Evolutionary conservation across 2,329 filamentous ascomycete species (phyloP), one percentile per base, ranked within the genome.

Genomic region (Diaporthe vexans): DNA sequence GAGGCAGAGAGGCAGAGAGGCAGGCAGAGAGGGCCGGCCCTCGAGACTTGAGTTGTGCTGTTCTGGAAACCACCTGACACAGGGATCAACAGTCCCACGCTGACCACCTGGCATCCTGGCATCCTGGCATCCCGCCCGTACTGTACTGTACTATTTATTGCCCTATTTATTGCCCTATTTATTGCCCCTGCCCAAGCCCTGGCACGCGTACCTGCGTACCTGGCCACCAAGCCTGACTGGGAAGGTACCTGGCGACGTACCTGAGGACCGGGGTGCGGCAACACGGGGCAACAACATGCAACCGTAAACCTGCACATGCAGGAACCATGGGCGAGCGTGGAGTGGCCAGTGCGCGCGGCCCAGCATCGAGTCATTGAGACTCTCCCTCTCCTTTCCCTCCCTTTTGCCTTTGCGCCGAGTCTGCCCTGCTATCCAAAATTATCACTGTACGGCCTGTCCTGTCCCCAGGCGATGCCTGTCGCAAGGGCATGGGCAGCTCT

Each of bases 31-130:
- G 29, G 61, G 29, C 61, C 43, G 61, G 46, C 29, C 63, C 46
- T 52, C 46, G 46, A 51, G 63, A 52, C 63, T 68, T 33, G 63
- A 68, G 10, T 21, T 67, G 61, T 29, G 61, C 61, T 67, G 61
- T 68, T 68, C 63, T 54, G 63, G 48, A 68, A 68, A 68, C 63
- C 63, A 68, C 63, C 63, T 68, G 63, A 68, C 48, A 68, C 63
- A 68, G 48, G 63, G 63, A 68, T 68, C 63, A 54, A 37, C 63
- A 33, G 63, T 68, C 48, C 46, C 21, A 67, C 63, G 63, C 63
- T 40, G 63, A n/a, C 46, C 37, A 37, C 29, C 63, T 24, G 48
- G 48, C 46, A 68, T 54, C 63, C 63, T 48, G 43, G 40, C 35
- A 37, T 10, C 35, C 61, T 35, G 63, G 63, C 46, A 43, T 43